These are phyloP conservation scores for Macrolepiota fuliginosa DNA, from an alignment of 768 basidiomycete genomes.

Conservation along the genomic window DNA sequence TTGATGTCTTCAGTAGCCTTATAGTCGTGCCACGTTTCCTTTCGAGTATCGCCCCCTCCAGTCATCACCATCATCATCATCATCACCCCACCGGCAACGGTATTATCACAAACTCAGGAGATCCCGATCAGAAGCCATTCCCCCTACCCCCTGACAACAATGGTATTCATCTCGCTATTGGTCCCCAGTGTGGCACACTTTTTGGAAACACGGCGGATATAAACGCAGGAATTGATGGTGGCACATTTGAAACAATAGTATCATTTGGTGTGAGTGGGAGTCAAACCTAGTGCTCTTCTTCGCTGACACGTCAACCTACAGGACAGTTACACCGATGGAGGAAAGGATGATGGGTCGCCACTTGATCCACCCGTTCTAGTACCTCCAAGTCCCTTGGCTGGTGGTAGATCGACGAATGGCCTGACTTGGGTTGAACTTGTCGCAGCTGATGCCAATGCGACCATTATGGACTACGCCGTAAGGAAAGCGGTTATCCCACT, in stretches of 20 bases:
- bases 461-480: conserved; percentile 52
- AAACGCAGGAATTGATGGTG: conserved; percentile 43
- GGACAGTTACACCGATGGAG: conserved; percentile 54
- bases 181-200: conserved; percentile 41
- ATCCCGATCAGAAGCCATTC: background rate
- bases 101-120: background rate
- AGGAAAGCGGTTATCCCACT: conserved; percentile 8
- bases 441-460: conserved; percentile 38
- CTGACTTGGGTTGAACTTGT: conserved; percentile 49
- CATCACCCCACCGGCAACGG: background rate
- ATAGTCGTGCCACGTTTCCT: background rate
- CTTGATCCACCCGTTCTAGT: conserved; percentile 42
- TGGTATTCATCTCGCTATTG: conserved; percentile 43
- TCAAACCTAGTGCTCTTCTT: background rate
- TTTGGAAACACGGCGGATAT: conserved; percentile 40
- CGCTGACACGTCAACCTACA: conserved; percentile 8
- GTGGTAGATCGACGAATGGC: conserved; percentile 52
- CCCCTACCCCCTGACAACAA: conserved; percentile 20
- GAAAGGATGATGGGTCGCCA: conserved; percentile 44
- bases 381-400: conserved; percentile 41
- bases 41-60: background rate
- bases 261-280: conserved; percentile 6
- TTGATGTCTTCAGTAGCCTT: background rate
- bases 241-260: conserved; percentile 23
- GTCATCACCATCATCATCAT: background rate